Evolutionary conservation across 371 early-diverging fungal species (phyloP).

Genomic region (Mucor plumbeus): DNA sequence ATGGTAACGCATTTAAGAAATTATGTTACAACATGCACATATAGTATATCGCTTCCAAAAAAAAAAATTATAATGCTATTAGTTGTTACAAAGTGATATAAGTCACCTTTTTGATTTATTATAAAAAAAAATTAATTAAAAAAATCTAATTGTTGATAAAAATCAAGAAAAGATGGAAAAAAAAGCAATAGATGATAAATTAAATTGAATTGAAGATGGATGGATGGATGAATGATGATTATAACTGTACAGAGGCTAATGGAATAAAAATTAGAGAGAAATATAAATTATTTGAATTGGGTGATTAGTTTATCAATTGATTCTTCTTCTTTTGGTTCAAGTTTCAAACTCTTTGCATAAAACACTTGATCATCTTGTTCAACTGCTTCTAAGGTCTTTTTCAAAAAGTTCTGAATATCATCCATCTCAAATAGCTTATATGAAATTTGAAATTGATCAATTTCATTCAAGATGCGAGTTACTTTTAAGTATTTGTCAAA

Average conservation of each 20-base stretch:
- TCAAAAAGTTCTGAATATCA: slow-evolving; percentile 55
- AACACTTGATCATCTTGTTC: slow-evolving; percentile 48
- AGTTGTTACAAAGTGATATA: not conserved
- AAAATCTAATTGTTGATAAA: not conserved
- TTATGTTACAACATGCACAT: no score
- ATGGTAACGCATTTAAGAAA: no score
- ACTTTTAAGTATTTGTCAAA: slow-evolving; percentile 81
- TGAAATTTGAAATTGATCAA: slow-evolving; percentile 81
- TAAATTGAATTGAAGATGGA: not conserved
- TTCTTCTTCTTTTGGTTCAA: slow-evolving; percentile 53
- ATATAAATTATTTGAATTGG: not conserved
- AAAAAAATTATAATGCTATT: no score
- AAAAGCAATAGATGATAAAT: slow-evolving; percentile 3
- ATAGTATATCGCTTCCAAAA: no score
- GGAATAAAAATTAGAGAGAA: not conserved
- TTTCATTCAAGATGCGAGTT: slow-evolving; percentile 71
- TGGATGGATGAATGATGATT: no score
- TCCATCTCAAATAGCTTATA: slow-evolving; percentile 64
- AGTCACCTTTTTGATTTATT: not conserved
- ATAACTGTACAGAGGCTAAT: not conserved
- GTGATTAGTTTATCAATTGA: not conserved
- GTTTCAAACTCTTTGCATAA: slow-evolving; percentile 44
- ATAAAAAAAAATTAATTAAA: not conserved
- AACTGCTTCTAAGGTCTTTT: slow-evolving; percentile 39
- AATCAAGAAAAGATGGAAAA: not conserved